Evolutionary conservation across 352 stramenopile species (phyloP).

Genomic region (Phytopythium boreale): DNA sequence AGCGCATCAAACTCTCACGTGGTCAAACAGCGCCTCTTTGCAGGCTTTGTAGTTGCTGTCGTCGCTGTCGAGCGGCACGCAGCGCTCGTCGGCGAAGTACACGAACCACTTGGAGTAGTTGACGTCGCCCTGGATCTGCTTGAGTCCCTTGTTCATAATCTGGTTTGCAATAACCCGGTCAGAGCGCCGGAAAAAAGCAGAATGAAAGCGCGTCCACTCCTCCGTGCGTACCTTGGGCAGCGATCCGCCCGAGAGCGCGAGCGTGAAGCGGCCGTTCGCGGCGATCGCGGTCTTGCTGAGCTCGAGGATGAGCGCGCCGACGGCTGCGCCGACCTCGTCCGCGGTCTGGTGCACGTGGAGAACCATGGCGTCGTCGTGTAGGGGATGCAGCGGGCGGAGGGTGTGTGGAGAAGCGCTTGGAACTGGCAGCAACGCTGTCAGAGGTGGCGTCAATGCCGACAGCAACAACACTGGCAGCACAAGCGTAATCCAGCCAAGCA

Average conservation of each 20-base stretch:
- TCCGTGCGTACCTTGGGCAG: slow-evolving; percentile 57
- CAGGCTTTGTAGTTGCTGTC: slow-evolving; percentile 97
- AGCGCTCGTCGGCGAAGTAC: slow-evolving; percentile 98
- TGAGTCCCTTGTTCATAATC: slow-evolving; percentile 84
- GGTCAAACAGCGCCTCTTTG: slow-evolving; percentile 86
- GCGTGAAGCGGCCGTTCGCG: slow-evolving; percentile 58
- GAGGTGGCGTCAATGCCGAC: neutral
- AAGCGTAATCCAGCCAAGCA: neutral
- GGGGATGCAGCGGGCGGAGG: neutral
- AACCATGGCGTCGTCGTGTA: slow-evolving; percentile 26
- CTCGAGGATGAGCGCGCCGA: slow-evolving; percentile 64
- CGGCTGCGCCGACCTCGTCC: slow-evolving; percentile 57
- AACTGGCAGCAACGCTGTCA: neutral
- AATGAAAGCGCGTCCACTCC: neutral
- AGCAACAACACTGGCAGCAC: neutral
- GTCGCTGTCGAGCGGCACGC: slow-evolving; percentile 86
- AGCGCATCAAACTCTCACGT: slow-evolving; percentile 30
- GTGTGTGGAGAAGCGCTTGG: neutral
- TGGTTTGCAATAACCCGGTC: slow-evolving; percentile 12
- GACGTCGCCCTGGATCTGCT: slow-evolving; percentile 68
- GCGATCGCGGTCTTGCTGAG: slow-evolving; percentile 65
- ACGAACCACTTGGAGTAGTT: slow-evolving; percentile 97
- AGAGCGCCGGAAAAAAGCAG: neutral
- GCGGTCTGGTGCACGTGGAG: slow-evolving; percentile 48
- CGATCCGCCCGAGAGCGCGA: slow-evolving; percentile 87